Base-by-base conservation (phyloP, 225 moss, liverwort and hornwort genomes). In the Pseudoscleropodium purum region DNA sequence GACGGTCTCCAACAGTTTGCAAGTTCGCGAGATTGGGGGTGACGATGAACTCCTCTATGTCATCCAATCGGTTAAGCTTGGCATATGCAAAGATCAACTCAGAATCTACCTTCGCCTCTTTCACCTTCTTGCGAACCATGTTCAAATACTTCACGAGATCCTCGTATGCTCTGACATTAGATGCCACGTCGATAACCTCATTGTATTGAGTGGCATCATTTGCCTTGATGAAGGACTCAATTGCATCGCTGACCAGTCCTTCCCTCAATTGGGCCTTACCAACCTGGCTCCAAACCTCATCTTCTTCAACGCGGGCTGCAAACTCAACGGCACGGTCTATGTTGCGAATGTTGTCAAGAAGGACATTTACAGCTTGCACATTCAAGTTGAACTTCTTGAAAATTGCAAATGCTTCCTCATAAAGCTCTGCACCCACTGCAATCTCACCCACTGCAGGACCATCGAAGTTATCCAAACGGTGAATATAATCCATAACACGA, bases 261-360 rank as follows among this genome's bases (percentile, higher is more conserved):
- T 93, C 95, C 70, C 90, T 93, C 87, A 95, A 92, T 70, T 95
- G 95, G 47, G 98, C 98, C 92, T 97, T 99, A 88, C 97, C 97
- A 80, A 99, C 98, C 93, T 96, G 95, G 77, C 98, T 99, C 98
- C 98, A 99, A 49, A 99, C 98, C 89, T 99, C 98, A 84, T 99
- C 97, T 83, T 97, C 97, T 90, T 99, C 97, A 73, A 97, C 98
- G 43, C 99, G 97, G 66, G 95, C 96, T 66, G 99, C 99, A 87
- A 99, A 99, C 90, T 99, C 99, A 62, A 99, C 97, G 78, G 97
- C 99, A 84, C 97, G 95, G 83, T 96, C 96, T 83, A 99, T 97
- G 83, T 90, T 95, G 73, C 94, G 95, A 57, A 99, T 96, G 36
- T 97, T 97, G 67, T 99, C 99, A 81, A 99, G 88, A 52, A 99